These are phyloP conservation scores for Citrus trifoliata DNA, from an alignment of 345 rosid genomes.

Conservation along the genomic window DNA sequence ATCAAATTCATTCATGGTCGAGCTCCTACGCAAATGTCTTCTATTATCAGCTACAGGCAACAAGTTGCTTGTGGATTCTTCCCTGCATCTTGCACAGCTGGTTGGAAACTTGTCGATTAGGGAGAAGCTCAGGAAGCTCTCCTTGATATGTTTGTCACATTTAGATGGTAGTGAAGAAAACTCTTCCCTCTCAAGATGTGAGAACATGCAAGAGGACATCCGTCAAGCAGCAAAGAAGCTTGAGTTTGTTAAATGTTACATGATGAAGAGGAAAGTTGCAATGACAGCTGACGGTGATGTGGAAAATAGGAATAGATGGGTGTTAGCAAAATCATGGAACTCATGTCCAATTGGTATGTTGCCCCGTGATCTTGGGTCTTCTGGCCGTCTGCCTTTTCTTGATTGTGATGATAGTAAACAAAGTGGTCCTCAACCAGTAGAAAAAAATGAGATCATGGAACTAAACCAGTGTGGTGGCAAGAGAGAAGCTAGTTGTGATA, in stretches of 20 bases:
- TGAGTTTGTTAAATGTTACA: conserved; percentile 35
- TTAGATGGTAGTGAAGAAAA: conserved; percentile 26
- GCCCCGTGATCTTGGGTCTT: conserved; percentile 59
- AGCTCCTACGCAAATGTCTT: conserved; percentile 53
- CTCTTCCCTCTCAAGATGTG: conserved; percentile 18
- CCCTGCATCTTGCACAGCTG: conserved; percentile 44
- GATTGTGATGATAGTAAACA: conserved; percentile 17
- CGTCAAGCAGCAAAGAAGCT: conserved; percentile 57
- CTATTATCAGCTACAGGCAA: conserved; percentile 37
- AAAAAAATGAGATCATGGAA: conserved; percentile 23
- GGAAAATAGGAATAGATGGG: conserved; percentile 45
- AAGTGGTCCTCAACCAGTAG: conserved; percentile 14
- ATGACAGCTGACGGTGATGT: conserved; percentile 21
- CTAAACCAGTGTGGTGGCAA: conserved; percentile 19
- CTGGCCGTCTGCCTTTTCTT: conserved; percentile 65
- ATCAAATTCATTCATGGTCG: conserved; percentile 36
- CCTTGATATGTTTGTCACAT: conserved; percentile 22
- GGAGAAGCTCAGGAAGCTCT: conserved; percentile 52
- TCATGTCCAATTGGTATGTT: conserved; percentile 84
- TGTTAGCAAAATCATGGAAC: conserved; percentile 63
- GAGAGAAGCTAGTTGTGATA: conserved; percentile 30
- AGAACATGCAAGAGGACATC: conserved; percentile 44
- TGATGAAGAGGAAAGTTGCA: conserved; percentile 26
- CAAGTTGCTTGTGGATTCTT: conserved; percentile 48
- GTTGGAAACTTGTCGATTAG: conserved; percentile 31